These are phyloP conservation scores for Oxytropis ochrocephala DNA, from an alignment of 306 rosid genomes.

Conservation along the genomic window DNA sequence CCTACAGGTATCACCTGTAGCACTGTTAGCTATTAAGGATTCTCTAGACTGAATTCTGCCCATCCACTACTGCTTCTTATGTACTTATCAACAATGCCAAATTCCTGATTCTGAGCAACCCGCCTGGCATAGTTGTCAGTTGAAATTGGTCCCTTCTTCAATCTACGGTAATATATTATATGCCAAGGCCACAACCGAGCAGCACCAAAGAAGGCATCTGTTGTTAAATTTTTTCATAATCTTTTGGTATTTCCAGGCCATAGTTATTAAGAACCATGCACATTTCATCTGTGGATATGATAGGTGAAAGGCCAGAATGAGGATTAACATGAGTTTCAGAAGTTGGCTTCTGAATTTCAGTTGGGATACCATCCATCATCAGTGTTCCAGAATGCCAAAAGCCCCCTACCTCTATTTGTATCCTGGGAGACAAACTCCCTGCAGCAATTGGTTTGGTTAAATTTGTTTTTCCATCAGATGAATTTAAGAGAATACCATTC, in stretches of 20 bases:
- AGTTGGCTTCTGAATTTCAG: slow-evolving; percentile 16
- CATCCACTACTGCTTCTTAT: slow-evolving; percentile 70
- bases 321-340: slow-evolving; percentile 21
- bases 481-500: not conserved
- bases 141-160: slow-evolving; percentile 61
- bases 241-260: slow-evolving; percentile 45
- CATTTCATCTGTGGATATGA: slow-evolving; percentile 46
- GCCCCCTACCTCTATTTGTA: slow-evolving; percentile 11
- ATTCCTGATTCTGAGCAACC: slow-evolving; percentile 61
- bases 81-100: slow-evolving; percentile 59
- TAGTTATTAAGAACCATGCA: slow-evolving; percentile 46
- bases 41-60: slow-evolving; percentile 39
- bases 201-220: slow-evolving; percentile 44
- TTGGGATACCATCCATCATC: slow-evolving; percentile 17
- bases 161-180: slow-evolving; percentile 54
- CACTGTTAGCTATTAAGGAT: slow-evolving; percentile 3
- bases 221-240: slow-evolving; percentile 26
- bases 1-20: not conserved
- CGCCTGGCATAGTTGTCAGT: slow-evolving; percentile 54
- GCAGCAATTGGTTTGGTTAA: slow-evolving; percentile 18
- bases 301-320: slow-evolving; percentile 25
- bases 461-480: slow-evolving; percentile 19
- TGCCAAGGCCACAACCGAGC: slow-evolving; percentile 78
- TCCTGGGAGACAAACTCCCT: slow-evolving; percentile 24
- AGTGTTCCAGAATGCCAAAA: slow-evolving; percentile 15